Conservation (phyloP, 805 yeast genomes). For the Ogataea polymorpha region DNA sequence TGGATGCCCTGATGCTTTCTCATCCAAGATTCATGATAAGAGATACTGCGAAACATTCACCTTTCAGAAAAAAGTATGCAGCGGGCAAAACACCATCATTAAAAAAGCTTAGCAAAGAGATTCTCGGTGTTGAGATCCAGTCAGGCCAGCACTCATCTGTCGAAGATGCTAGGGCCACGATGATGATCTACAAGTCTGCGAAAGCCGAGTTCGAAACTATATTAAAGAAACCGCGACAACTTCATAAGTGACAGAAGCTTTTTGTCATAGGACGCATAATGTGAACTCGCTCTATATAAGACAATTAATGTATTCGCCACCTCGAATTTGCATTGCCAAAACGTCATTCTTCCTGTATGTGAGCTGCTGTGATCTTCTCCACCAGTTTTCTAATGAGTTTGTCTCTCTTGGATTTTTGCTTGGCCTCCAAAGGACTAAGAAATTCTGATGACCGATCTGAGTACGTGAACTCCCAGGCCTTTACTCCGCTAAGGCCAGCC, state of each 20-base stretch:
- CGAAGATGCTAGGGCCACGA: constrained; percentile 87
- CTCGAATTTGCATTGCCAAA: not conserved
- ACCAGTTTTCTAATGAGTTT: constrained; percentile 13
- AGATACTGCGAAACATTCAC: constrained; percentile 68
- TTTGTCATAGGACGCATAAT: not conserved
- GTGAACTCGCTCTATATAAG: not conserved
- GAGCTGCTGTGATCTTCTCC: constrained; percentile 18
- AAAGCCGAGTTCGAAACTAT: constrained; percentile 58
- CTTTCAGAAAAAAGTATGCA: constrained; percentile 54
- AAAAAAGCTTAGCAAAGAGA: constrained; percentile 57
- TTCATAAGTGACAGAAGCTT: not conserved
- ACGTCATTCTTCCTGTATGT: constrained; percentile 20
- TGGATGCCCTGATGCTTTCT: constrained; percentile 60
- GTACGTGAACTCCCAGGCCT: constrained; percentile 19
- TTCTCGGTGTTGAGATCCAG: constrained; percentile 63
- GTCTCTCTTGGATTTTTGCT: constrained; percentile 6
- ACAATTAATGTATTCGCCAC: too few species aligned
- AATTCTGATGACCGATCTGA: not conserved
- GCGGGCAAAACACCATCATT: constrained; percentile 72
- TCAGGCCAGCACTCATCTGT: constrained; percentile 78
- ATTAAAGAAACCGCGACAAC: not conserved
- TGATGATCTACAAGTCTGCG: constrained; percentile 67
- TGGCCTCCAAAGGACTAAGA: constrained; percentile 1
- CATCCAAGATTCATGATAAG: constrained; percentile 64
- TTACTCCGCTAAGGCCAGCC: constrained; percentile 23